These are phyloP conservation scores for Neurospora africana DNA, from an alignment of 495 filamentous ascomycete species.

Conservation along the genomic window DNA sequence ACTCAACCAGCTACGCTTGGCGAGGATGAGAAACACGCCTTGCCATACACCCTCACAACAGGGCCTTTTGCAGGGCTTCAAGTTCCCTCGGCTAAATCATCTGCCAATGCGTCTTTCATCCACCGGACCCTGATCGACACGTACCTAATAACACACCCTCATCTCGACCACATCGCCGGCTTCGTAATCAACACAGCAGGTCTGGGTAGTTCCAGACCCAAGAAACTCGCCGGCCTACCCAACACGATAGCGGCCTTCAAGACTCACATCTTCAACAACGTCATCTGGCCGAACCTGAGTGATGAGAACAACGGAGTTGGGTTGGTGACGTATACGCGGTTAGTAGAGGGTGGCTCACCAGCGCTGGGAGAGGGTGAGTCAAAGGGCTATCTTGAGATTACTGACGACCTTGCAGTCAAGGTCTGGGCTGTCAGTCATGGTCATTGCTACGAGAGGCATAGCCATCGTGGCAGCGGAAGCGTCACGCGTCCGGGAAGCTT, in stretches of 20 bases:
- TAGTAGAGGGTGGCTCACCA: constrained; percentile 78
- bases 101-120: constrained; percentile 71
- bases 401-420: constrained; percentile 69
- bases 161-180: constrained; percentile 86
- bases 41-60: constrained; percentile 28
- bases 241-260: constrained; percentile 82
- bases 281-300: constrained; percentile 95
- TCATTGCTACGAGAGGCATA: constrained; percentile 64
- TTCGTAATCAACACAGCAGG: constrained; percentile 88
- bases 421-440: constrained; percentile 78
- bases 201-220: constrained; percentile 62
- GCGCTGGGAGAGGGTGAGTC: constrained; percentile 64
- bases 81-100: constrained; percentile 47
- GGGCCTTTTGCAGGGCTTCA: constrained; percentile 67
- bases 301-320: constrained; percentile 94
- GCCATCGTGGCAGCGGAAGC: constrained; percentile 44
- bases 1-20: constrained; percentile 37
- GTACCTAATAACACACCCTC: constrained; percentile 85
- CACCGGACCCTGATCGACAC: constrained; percentile 70
- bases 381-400: constrained; percentile 74
- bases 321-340: constrained; percentile 77
- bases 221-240: constrained; percentile 73
- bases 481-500: constrained; percentile 31
- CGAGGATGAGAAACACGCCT: constrained; percentile 15
- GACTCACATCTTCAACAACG: constrained; percentile 88